Conservation (phyloP, 2,329 filamentous ascomycete genomes). For the Cytospora schulzeri region DNA sequence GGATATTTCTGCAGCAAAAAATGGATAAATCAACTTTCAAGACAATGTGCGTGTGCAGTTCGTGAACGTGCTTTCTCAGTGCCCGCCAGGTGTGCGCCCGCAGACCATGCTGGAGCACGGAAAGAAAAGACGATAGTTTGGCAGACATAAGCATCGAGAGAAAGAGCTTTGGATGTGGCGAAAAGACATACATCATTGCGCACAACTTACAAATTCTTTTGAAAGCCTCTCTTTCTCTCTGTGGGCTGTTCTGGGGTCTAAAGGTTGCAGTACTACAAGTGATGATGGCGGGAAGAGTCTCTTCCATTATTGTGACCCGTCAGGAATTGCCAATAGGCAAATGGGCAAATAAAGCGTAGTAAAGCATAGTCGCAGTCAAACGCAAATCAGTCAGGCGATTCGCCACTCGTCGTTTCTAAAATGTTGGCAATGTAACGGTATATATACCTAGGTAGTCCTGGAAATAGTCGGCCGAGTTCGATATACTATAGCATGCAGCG, state of each 20-base stretch:
- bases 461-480: not conserved
- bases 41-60: not conserved
- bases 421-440: not conserved
- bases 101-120: not conserved
- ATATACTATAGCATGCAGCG: conserved; percentile 18
- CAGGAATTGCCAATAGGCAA: conserved; percentile 20
- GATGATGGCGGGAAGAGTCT: not conserved
- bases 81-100: not conserved
- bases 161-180: not conserved
- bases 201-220: not conserved
- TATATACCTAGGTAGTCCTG: conserved; percentile 7
- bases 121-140: not conserved
- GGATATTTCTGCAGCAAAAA: not conserved
- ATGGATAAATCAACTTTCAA: not conserved
- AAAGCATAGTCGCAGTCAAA: not conserved
- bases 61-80: too few relatives aligned
- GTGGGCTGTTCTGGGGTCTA: too few relatives aligned
- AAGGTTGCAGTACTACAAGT: not conserved
- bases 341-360: not conserved
- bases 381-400: conserved; percentile 15
- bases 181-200: not conserved
- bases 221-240: not conserved
- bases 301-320: conserved; percentile 9
- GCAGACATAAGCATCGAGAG: not conserved
- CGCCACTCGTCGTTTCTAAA: not conserved